Evolutionary conservation across 2,329 filamentous ascomycete genomes (phyloP), one percentile per base, ranked within the genome.

Genomic region (Exophiala sp.): DNA sequence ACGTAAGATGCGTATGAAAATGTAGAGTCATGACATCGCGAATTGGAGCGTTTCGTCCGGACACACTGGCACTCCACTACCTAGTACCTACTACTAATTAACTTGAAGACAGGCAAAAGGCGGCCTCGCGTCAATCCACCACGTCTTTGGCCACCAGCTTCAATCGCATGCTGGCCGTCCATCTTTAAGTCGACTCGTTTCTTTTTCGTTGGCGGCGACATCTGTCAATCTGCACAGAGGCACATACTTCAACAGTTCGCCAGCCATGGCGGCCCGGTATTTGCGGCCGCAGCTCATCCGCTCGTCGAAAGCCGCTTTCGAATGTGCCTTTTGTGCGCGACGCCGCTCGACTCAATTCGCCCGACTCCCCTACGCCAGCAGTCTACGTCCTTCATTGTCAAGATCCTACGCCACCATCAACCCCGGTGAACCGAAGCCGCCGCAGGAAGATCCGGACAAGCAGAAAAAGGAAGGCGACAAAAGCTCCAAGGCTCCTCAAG

Each of bases 251-350:
- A 30, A 21, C 18, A 38, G 27, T 34, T 46, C 39, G 45, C 45
- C 51, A 46, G 48, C 35, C 27, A 60, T 59, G 57, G 58, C 55
- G 52, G 53, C 53, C 37, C 58, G 58, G 43, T 57, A 51, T 50
- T 47, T 60, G 48, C 52, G 56, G 49, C 57, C 57, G 44, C 56
- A 57, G 29, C 44, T 60, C 44, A 45, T 60, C 38, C 58, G 58
- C 14, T 53, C 53, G 21, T 78, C 79, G 52, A 77, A 77, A 67
- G 70, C 76, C 59, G 75, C 75, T 58, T 70, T 77, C 63, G 74
- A 76, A 63, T 69, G 72, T 61, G 68, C 76, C 54, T 68, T 76
- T 47, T 73, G 74, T 63, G 69, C 73, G 18, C 50, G 46, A 55
- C 71, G 72, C 69, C 64, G 55, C 50, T 46, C 55, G n/a, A 46